Conservation (phyloP, 495 filamentous ascomycete species). For the Lepidopterella palustris region DNA sequence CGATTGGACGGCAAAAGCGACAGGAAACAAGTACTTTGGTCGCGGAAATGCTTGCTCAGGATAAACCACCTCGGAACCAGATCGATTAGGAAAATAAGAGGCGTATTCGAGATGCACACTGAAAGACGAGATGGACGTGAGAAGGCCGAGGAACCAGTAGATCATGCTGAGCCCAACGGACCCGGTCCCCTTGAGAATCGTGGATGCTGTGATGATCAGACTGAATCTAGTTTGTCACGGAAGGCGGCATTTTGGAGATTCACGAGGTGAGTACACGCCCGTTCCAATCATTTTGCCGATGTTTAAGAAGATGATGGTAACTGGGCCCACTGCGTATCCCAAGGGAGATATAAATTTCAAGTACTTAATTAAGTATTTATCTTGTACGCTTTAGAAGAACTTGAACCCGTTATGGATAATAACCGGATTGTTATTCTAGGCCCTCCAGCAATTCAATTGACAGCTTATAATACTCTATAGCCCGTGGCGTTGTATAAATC, state of each 20-base stretch:
- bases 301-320: conserved; percentile 56
- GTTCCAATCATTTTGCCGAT: conserved; percentile 62
- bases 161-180: conserved; percentile 55
- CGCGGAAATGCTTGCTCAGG: conserved; percentile 59
- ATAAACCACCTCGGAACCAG: conserved; percentile 59
- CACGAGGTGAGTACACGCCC: conserved; percentile 60
- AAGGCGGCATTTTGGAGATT: no score
- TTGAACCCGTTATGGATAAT: no score
- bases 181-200: conserved; percentile 50
- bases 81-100: conserved; percentile 58
- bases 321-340: conserved; percentile 51
- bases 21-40: conserved; percentile 56
- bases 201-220: no score
- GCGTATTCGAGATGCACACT: conserved; percentile 55
- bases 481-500: no score
- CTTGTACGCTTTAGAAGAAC: no score
- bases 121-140: conserved; percentile 46
- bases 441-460: no score
- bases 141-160: conserved; percentile 55
- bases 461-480: no score
- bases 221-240: no score
- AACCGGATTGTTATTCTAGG: no score
- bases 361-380: no score
- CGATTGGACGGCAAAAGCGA: conserved; percentile 53
- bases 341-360: conserved; percentile 51